These are phyloP conservation scores for Apiospora rasikravindrae DNA, from an alignment of 2,329 filamentous ascomycete species.

Conservation along the genomic window DNA sequence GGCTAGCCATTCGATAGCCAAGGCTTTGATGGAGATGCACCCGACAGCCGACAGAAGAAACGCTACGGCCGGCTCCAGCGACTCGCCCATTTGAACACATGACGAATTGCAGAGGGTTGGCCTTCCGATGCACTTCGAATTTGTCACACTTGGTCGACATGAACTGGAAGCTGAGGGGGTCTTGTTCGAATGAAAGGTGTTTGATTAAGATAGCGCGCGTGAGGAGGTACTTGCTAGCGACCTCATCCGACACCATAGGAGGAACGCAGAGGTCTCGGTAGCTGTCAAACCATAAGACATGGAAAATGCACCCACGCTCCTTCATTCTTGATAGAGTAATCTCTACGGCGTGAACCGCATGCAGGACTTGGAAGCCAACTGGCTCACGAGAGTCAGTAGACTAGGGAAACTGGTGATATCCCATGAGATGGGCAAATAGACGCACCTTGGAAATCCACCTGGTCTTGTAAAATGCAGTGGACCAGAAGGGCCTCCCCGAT, in stretches of 20 bases:
- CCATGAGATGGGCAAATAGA: not conserved
- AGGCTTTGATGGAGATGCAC: conserved; percentile 44
- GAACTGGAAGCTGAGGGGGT: conserved; percentile 47
- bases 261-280: conserved; percentile 63
- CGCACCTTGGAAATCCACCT: conserved; percentile 64
- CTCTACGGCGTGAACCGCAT: conserved; percentile 73
- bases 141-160: conserved; percentile 49
- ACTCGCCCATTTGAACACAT: conserved; percentile 67
- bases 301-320: conserved; percentile 71
- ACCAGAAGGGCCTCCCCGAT: conserved; percentile 76
- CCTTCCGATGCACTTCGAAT: conserved; percentile 61
- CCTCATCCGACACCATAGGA: conserved; percentile 34
- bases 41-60: not conserved
- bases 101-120: conserved; percentile 66
- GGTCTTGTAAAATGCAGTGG: conserved; percentile 64
- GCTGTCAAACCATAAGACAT: conserved; percentile 71
- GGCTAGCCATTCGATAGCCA: conserved; percentile 59
- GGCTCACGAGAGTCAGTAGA: not conserved
- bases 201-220: conserved; percentile 67
- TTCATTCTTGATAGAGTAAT: conserved; percentile 65
- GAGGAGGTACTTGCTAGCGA: conserved; percentile 60
- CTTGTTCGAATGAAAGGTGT: conserved; percentile 53
- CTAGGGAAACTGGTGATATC: conserved; percentile 33
- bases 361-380: conserved; percentile 73
- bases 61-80: conserved; percentile 17